Evolutionary conservation across 192 early-diverging fungal genomes (phyloP), one percentile per base, ranked within the genome.

Genomic region (Gorgonomyces haynaldii): DNA sequence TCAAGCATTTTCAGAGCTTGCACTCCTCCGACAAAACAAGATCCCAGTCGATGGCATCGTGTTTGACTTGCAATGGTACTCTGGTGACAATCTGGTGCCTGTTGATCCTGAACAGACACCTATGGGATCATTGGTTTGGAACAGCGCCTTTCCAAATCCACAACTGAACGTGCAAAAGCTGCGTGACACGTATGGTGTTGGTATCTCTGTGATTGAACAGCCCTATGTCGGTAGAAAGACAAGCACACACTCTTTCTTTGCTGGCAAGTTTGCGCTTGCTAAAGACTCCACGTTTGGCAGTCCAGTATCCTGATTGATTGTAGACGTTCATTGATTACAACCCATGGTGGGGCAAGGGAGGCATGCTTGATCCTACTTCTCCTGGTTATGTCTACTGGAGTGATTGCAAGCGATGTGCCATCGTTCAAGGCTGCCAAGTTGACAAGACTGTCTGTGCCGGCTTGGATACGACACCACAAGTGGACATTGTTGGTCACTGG

Each of bases 291-390:
- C 21, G 21, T 44, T 50, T 39, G 21, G 34, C 34, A 12, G 24
- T 21, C 4, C 20, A 24, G 5, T 24, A 23, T 8, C 24, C 1
- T 15, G 7, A 35, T 4, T 20, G 22, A 46, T 28, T 25, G n/a
- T 26, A 15, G 19, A 46, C 51, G 9, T 23, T 53, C 21, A 16
- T 53, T 16, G 42, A 34, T 15, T 53, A 53, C 39, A 53, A 53
- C 42, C 42, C 51, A 15, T 53, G 51, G 51, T 53, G 51, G 51
- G 51, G 51, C 15, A 19, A 27, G 15, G 51, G 51, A 6, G 51
- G 51, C 15, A 16, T 46, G 23, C 15, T 53, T 17, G 51, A 53
- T 30, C 35, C 25, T 20, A 41, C 51, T 17, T 42, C 38, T 7
- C 51, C 51, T 22, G 51, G 27, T 0, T 38, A 19, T 29, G 38